A percentile compares a stretch with the other conserved stretches of the same genome.
Evolutionary conservation across 805 yeast species (phyloP).

Genomic region (Metschnikowia noctiluminum): DNA sequence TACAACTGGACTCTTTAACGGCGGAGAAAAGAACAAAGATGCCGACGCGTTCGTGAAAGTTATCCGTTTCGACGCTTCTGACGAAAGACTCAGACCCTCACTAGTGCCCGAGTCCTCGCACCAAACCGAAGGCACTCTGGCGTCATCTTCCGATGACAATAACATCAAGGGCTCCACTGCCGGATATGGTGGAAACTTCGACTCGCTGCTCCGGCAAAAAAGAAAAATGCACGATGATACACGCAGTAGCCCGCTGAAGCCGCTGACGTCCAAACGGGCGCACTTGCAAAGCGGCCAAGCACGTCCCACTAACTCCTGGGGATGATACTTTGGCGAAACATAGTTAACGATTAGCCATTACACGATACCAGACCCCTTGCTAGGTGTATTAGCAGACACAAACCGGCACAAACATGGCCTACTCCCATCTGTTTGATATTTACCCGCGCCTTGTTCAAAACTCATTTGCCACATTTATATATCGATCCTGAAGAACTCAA

Average conservation of each 20-base stretch:
- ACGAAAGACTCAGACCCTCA: constrained; percentile 27
- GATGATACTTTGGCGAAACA: too few species aligned
- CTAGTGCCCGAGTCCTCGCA: constrained; percentile 16
- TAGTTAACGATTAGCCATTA: not conserved
- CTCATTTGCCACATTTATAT: too few species aligned
- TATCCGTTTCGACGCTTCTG: constrained; percentile 25
- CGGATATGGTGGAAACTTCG: constrained; percentile 28
- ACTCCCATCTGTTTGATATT: too few species aligned
- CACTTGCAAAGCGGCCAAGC: constrained; percentile 25
- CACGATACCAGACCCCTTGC: too few species aligned
- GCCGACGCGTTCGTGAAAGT: constrained; percentile 22
- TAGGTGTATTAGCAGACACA: too few species aligned
- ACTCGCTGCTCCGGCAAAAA: constrained; percentile 27
- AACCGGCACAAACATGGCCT: too few species aligned
- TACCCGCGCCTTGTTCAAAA: too few species aligned
- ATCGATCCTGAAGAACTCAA: too few species aligned
- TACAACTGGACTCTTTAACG: constrained; percentile 60
- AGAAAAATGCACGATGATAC: constrained; percentile 22
- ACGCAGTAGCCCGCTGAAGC: constrained; percentile 17
- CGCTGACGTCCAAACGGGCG: constrained; percentile 26
- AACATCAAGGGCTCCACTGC: not conserved
- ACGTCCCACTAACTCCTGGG: constrained; percentile 27
- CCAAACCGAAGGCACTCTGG: not conserved
- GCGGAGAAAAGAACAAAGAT: constrained; percentile 32
- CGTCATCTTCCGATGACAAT: not conserved